These are phyloP conservation scores for Phytophthora meadii DNA, from an alignment of 352 stramenopile species.

Conservation along the genomic window DNA sequence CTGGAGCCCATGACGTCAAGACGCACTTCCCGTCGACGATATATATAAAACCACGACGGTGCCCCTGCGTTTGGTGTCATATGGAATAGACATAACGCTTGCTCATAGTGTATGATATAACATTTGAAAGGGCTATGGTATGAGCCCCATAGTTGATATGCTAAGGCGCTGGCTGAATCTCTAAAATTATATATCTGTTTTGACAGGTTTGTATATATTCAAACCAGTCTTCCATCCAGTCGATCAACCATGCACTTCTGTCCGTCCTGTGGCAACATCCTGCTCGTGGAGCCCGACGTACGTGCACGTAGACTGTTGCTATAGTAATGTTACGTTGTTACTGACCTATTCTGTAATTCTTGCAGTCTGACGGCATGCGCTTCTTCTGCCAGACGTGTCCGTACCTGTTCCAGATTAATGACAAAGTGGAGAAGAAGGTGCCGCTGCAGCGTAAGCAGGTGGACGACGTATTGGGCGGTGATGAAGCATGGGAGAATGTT, in stretches of 20 bases:
- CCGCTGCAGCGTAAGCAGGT: slow-evolving; percentile 96
- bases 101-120: too few species aligned
- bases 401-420: slow-evolving; percentile 90
- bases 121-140: too few species aligned
- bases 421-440: slow-evolving; percentile 91
- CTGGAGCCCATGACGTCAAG: not conserved
- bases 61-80: too few species aligned
- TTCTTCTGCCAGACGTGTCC: slow-evolving; percentile 92
- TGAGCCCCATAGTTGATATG: too few species aligned
- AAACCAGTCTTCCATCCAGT: slow-evolving; percentile 2
- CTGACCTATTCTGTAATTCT: slow-evolving; percentile 6
- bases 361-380: slow-evolving; percentile 84
- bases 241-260: slow-evolving; percentile 85
- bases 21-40: not conserved
- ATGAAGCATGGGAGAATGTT: slow-evolving; percentile 98
- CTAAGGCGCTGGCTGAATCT: too few species aligned
- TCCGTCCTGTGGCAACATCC: slow-evolving; percentile 89
- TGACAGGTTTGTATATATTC: not conserved
- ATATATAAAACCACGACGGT: too few species aligned
- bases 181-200: too few species aligned
- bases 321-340: not conserved
- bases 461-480: slow-evolving; percentile 98
- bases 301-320: slow-evolving; percentile 2
- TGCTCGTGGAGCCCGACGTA: slow-evolving; percentile 90
- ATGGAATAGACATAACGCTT: too few species aligned